These are phyloP conservation scores for Fusarium xyrophilum DNA, from an alignment of 2,329 filamentous ascomycete genomes.

Conservation along the genomic window DNA sequence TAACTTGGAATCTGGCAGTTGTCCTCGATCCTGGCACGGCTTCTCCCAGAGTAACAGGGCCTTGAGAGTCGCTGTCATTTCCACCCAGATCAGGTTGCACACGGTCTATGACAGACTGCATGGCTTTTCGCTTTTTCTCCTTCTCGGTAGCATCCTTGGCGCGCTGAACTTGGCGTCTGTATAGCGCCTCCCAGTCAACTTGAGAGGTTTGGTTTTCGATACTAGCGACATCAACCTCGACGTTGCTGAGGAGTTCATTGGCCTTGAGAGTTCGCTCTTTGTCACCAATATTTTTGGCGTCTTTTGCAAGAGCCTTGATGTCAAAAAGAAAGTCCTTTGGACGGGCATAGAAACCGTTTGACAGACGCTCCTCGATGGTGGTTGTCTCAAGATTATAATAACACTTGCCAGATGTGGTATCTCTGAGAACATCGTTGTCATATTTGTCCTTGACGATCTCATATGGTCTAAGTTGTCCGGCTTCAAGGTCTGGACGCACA, in stretches of 20 bases:
- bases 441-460: constrained; percentile 81
- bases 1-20: constrained; percentile 61
- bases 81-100: constrained; percentile 59
- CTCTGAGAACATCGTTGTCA: constrained; percentile 76
- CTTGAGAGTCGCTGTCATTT: constrained; percentile 62
- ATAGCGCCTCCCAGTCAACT: constrained; percentile 82
- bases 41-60: constrained; percentile 69
- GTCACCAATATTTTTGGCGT: constrained; percentile 83
- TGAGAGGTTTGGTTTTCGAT: constrained; percentile 73
- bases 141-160: constrained; percentile 66
- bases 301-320: constrained; percentile 82
- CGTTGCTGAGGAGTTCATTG: constrained; percentile 90
- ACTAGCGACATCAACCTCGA: constrained; percentile 87
- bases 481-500: constrained; percentile 64
- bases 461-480: constrained; percentile 71
- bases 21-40: constrained; percentile 63
- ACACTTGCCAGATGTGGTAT: constrained; percentile 80
- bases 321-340: constrained; percentile 90
- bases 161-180: constrained; percentile 73
- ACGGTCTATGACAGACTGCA: constrained; percentile 61
- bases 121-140: constrained; percentile 66
- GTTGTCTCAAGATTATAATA: constrained; percentile 95
- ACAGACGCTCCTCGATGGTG: constrained; percentile 93
- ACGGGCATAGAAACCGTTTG: constrained; percentile 94
- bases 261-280: constrained; percentile 83